Base-by-base conservation (phyloP, 2,329 filamentous ascomycete genomes). In the Hyphodiscus sp. region DNA sequence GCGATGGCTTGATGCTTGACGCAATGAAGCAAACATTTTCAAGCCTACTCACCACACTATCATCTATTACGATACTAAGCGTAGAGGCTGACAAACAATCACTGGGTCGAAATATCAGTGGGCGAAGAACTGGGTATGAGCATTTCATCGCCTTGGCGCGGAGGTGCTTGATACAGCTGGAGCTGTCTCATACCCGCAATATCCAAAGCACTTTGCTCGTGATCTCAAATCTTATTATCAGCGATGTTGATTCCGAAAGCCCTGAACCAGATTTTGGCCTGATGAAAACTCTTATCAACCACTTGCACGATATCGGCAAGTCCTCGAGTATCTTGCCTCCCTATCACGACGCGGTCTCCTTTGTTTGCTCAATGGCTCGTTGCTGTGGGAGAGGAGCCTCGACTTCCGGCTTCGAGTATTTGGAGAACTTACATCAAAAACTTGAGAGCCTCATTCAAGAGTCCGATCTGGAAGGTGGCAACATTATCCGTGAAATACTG, bases 301-400 rank as follows among this genome's bases (percentile, higher is more conserved):
- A 57, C 38, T 47, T 60, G 19, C 44, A 45, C 11, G 38, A 53
- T 20, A 43, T 48, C n/a, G 41, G 38, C 2, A n/a, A 45, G 20
- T 29, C 44, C 15, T 33, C 18, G 2, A 33, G 18, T 11, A 13
- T 46, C 10, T 49, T 48, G 1, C 41, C 52, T 15, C 45, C 47
- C 8, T 64, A 62, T 41, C 41, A 51, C 26, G 56, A 60, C 41
- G 45, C 58, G 15, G 61, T 60, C 5, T 61, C 66, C 1, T 68
- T 81, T 41, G 62, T 75, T 29, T 74, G 73, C 53, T 73, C 71
- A 7, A 65, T 79, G 11, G 74, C 77, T 2, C 72, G 75, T 30
- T 75, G 70, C 58, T 78, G 75, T 58, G 71, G 74, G 16, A 73
- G 74, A 53, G 71, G 67, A 6, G 58, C 67, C 13, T 62, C 63